Base-by-base conservation (phyloP, 306 rosid species). In the Dalbergia oliveri region DNA sequence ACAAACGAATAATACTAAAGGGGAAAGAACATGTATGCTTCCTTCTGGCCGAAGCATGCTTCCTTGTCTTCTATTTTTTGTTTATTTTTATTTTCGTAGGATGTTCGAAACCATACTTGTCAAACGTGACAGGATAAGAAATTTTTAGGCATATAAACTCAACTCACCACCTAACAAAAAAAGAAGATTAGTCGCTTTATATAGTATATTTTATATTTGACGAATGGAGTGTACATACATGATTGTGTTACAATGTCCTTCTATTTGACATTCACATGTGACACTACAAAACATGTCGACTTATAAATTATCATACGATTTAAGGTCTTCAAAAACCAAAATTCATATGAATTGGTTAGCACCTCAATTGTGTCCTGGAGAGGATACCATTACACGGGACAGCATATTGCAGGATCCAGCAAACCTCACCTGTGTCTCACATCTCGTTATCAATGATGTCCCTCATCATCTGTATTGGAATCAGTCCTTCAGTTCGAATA, bases 381-480 rank as follows among this genome's bases (percentile, higher is more conserved):
- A 65, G 69, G 78, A 19, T 76, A 75, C 68, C 74, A 62, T 63
- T 80, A 33, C 44, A 83, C 56, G 83, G 77, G 67, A 87, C 81
- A 68, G 51, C 43, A 80, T 58, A 77, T 72, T 76, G 66, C 57
- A 83, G 67, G 76, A 73, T 73, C 69, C 45, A 83, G 68, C 73
- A 73, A 73, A 78, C 16, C 54, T 12, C 76, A 79, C 53, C 18
- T 43, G 21, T 69, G 53, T 78, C 82, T 94, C 84, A 87, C 98
- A 91, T 87, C 65, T 93, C 96, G 16, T 78, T 87, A 60, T 93
- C 93, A 2, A 95, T 81, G 68, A 93, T 93, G 43, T 95, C 98
- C 33, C 98, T 83, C 98, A 93, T 93, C 97, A 93, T 93, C 82
- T 95, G 97, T 60, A 95, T 87, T 10, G 99, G 98, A 61, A 95